A percentile compares a stretch with the other conserved stretches of the same genome.
Conservation (phyloP, 2,329 filamentous ascomycete genomes). For the Ambrosiella cleistominuta region DNA sequence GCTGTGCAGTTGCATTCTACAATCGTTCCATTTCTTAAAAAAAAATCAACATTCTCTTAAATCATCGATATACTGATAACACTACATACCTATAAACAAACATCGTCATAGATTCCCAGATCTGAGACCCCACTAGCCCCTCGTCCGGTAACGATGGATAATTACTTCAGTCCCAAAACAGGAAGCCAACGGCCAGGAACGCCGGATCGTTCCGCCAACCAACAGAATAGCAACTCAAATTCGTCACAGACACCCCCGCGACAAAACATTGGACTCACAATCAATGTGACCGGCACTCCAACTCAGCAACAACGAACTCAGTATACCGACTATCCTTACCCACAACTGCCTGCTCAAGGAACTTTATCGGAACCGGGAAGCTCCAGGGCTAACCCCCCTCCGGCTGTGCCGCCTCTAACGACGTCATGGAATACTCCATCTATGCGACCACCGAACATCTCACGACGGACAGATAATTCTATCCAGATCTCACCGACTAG, state of each 20-base stretch:
- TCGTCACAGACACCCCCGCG: neutral
- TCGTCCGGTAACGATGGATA: conserved; percentile 1
- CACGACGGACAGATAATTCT: neutral
- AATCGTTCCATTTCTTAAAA: neutral
- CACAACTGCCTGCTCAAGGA: conserved; percentile 3
- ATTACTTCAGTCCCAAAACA: neutral
- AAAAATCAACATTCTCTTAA: neutral
- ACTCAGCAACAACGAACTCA: neutral
- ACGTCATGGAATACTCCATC: conserved; percentile 10
- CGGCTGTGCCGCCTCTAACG: conserved; percentile 18
- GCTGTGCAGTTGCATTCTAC: neutral
- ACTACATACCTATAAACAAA: neutral
- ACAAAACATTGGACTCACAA: conserved; percentile 2
- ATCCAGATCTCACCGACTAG: conserved; percentile 32
- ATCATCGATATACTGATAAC: neutral
- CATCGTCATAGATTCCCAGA: neutral
- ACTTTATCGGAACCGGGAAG: conserved; percentile 2
- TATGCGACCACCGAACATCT: conserved; percentile 13
- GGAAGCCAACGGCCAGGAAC: conserved; percentile 5
- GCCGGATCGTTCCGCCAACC: conserved; percentile 10
- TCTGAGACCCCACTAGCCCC: neutral
- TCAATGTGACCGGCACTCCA: conserved; percentile 5
- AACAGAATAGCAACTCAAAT: neutral
- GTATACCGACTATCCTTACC: conserved; percentile 12
- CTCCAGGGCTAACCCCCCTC: conserved; percentile 24